These are phyloP conservation scores for Nidula microcarpa DNA, from an alignment of 768 basidiomycete genomes.

Conservation along the genomic window DNA sequence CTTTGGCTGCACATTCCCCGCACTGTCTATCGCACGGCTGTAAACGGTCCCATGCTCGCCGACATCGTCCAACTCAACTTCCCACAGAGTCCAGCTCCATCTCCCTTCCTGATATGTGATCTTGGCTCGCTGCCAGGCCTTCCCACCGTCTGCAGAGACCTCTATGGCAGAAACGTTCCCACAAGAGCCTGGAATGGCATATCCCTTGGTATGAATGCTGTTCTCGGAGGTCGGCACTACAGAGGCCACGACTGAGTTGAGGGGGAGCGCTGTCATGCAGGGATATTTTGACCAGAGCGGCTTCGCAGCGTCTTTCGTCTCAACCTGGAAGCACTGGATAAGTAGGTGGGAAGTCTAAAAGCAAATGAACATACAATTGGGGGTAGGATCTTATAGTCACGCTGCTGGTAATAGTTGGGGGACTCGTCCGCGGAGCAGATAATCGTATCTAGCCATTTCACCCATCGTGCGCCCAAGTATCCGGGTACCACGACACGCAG, in stretches of 20 bases:
- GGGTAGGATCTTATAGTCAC: constrained; percentile 66
- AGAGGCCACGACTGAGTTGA: constrained; percentile 60
- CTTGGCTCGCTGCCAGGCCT: constrained; percentile 44
- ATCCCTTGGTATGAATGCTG: constrained; percentile 49
- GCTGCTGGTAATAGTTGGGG: constrained; percentile 68
- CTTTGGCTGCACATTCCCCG: constrained; percentile 44
- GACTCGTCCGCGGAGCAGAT: constrained; percentile 52
- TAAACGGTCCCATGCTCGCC: constrained; percentile 30
- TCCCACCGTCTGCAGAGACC: constrained; percentile 48
- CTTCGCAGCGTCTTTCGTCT: constrained; percentile 40
- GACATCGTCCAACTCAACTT: constrained; percentile 37
- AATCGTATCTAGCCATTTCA: constrained; percentile 72
- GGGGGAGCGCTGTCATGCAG: constrained; percentile 52
- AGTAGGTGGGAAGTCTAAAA: constrained; percentile 1
- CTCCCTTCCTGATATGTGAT: constrained; percentile 59
- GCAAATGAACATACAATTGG: constrained; percentile 30
- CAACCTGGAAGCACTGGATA: constrained; percentile 27
- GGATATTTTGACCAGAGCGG: constrained; percentile 53
- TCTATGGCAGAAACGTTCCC: constrained; percentile 49
- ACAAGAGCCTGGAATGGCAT: constrained; percentile 44
- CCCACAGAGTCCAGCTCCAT: constrained; percentile 80
- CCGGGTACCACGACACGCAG: constrained; percentile 69
- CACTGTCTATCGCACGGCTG: constrained; percentile 51
- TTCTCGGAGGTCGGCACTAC: constrained; percentile 24
- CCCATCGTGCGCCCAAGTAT: constrained; percentile 67